These are phyloP conservation scores for Avena insularis DNA, from an alignment of 176 grass and related monocot genomes.

Conservation along the genomic window DNA sequence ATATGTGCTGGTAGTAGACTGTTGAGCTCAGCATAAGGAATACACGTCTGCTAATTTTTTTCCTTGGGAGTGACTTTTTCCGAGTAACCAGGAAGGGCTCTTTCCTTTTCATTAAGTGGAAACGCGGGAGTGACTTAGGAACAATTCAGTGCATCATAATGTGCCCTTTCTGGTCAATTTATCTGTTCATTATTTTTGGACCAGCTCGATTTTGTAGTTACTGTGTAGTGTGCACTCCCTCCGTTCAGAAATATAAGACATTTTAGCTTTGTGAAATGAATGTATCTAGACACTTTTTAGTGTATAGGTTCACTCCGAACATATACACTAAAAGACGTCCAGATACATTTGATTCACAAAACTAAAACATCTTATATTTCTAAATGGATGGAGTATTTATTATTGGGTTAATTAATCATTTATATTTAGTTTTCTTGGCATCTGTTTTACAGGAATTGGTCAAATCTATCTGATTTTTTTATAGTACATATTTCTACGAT, in stretches of 20 bases:
- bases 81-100: background rate
- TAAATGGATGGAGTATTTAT: background rate
- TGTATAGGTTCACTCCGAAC: too few species aligned
- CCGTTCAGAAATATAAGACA: too few species aligned
- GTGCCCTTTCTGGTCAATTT: conserved; percentile 4
- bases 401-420: background rate
- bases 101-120: conserved; percentile 8
- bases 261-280: too few species aligned
- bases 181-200: background rate
- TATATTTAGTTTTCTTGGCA: background rate
- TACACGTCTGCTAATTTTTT: background rate
- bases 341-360: too few species aligned
- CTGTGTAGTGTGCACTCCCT: background rate
- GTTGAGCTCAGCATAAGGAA: conserved; percentile 16
- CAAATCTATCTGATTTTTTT: conserved; percentile 5
- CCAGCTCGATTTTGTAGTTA: conserved; percentile 13
- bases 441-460: background rate
- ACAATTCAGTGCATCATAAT: background rate
- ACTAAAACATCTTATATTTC: too few species aligned
- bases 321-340: too few species aligned
- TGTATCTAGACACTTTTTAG: too few species aligned
- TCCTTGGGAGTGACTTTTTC: background rate
- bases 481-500: background rate
- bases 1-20: background rate
- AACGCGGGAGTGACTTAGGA: background rate